Evolutionary conservation across 2,329 filamentous ascomycete genomes (phyloP), one percentile per base, ranked within the genome.

Genomic region (Diaporthe velutina): DNA sequence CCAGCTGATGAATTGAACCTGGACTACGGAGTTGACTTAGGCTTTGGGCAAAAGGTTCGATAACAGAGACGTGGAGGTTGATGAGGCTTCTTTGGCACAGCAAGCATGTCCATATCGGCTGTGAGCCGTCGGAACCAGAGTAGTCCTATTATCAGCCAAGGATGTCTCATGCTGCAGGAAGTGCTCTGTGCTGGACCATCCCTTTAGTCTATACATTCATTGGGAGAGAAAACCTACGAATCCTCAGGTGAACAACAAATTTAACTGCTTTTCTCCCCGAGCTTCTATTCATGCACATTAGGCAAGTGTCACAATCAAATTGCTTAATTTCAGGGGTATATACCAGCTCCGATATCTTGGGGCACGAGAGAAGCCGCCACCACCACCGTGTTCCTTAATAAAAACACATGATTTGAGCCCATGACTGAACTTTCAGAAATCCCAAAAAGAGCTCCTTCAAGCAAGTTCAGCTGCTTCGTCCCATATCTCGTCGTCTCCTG

Each of bases 401-500:
- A 48, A 48, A 48, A 48, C 17, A 48, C 19, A 48, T 48, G 19
- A n/a, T n/a, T n/a, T n/a, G n/a, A n/a, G 42, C 42, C 42, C 8
- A 22, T 3, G 17, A 48, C 19, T 22, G 42, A 48, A 7, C 42
- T 7, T 22, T 19, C 48, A 15, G 4, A 25, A 12, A 22, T 28
- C 19, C 10, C 5, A 2, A 15, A 1, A 1, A 40, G 10, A 33
- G 19, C 38, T 3, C 15, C 22, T 8, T 71, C 57, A 75, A 9
- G 35, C 22, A 19, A 66, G 58, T 2, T 13, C 52, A 40, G 40
- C 58, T 22, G 71, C 67, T 3, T 48, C 74, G 1, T 55, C 71
- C 74, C 74, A 75, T 17, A 75, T 33, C 48, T 74, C 71, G 8
- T 67, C 50, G 22, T 61, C 74, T 9, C 48, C 71, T 1, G 17